Evolutionary conservation across 305 asterid genomes (phyloP).

Genomic region (Fraxinus sp.): DNA sequence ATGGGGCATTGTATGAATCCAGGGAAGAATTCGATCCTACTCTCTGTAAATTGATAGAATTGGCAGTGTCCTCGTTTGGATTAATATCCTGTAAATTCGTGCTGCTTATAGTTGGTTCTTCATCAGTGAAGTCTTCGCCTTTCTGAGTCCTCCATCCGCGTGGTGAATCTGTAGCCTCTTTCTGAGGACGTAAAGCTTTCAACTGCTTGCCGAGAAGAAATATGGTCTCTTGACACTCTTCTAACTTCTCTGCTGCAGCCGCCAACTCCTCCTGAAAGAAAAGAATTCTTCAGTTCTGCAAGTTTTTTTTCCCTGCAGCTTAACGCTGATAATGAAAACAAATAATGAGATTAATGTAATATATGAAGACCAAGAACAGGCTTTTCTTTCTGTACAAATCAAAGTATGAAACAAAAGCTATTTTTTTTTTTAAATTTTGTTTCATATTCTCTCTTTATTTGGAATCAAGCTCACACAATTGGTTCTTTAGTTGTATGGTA

Average conservation of each 20-base stretch:
- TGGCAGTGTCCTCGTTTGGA: constrained; percentile 44
- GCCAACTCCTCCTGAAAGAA: constrained; percentile 72
- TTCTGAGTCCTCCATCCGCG: constrained; percentile 36
- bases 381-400: background rate
- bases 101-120: constrained; percentile 55
- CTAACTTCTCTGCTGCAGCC: constrained; percentile 88
- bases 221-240: constrained; percentile 92
- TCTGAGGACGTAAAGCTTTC: constrained; percentile 67
- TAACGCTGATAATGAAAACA: background rate
- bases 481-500: background rate
- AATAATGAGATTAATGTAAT: background rate
- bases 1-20: constrained; percentile 38
- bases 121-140: constrained; percentile 41
- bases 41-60: constrained; percentile 41
- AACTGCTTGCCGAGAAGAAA: constrained; percentile 84
- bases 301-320: background rate
- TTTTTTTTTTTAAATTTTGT: background rate
- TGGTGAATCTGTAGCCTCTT: constrained; percentile 45
- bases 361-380: background rate
- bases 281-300: background rate
- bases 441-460: background rate
- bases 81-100: constrained; percentile 48
- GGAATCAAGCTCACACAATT: background rate
- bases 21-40: constrained; percentile 60
- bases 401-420: background rate